A percentile compares a stretch with the other conserved stretches of the same genome.
These are phyloP conservation scores for Neopestalotiopsis sp. DNA, from an alignment of 2,329 filamentous ascomycete species.

Conservation along the genomic window DNA sequence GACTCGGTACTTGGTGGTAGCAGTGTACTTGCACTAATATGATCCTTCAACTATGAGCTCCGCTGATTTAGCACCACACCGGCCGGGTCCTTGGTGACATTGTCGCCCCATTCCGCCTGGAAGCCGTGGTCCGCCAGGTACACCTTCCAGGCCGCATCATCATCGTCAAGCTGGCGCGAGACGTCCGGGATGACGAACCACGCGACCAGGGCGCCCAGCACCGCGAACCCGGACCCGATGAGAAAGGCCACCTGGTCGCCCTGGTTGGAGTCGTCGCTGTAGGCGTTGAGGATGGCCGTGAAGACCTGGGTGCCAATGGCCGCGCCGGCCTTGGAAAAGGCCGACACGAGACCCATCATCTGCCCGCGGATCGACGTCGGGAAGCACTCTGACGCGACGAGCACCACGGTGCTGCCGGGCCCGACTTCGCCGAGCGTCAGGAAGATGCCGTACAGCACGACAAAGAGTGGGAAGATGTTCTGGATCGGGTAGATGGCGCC, in stretches of 20 bases:
- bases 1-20: not conserved
- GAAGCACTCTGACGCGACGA: constrained; percentile 51
- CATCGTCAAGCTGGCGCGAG: constrained; percentile 45
- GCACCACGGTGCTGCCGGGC: constrained; percentile 48
- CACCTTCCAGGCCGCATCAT: constrained; percentile 48
- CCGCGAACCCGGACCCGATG: constrained; percentile 54
- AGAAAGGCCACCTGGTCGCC: constrained; percentile 56
- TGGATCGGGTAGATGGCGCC: constrained; percentile 51
- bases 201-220: constrained; percentile 48
- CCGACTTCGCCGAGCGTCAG: constrained; percentile 54
- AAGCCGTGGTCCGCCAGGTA: constrained; percentile 50
- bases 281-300: constrained; percentile 52
- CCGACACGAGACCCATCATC: constrained; percentile 52
- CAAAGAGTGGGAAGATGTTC: constrained; percentile 52
- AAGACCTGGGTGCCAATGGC: constrained; percentile 57
- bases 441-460: constrained; percentile 57
- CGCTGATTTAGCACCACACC: constrained; percentile 27
- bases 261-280: constrained; percentile 41
- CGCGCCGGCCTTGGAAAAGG: constrained; percentile 53
- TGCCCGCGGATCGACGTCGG: constrained; percentile 55
- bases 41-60: constrained; percentile 14
- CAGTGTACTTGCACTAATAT: not conserved
- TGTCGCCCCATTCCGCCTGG: constrained; percentile 39
- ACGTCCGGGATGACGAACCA: constrained; percentile 52
- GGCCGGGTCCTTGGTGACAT: constrained; percentile 32